These are phyloP conservation scores for Dryadomyces quercus-mongolicae DNA, from an alignment of 2,329 filamentous ascomycete genomes.

Conservation along the genomic window DNA sequence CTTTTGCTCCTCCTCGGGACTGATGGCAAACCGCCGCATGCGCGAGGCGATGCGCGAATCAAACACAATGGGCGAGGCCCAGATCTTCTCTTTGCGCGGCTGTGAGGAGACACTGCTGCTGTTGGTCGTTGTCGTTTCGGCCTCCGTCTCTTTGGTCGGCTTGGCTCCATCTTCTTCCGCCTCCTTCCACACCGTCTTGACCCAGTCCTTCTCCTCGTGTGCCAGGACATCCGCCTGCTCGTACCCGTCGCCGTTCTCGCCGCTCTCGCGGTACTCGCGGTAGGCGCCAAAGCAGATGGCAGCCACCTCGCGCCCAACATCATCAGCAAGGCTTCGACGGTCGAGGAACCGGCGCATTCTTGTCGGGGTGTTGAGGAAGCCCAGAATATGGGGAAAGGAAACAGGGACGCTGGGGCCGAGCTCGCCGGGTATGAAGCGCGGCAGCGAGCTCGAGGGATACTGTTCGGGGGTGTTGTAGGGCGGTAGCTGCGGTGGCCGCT, in stretches of 20 bases:
- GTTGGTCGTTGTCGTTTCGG: background rate
- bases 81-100: slow-evolving; percentile 53
- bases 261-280: slow-evolving; percentile 35
- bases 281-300: slow-evolving; percentile 60
- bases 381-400: slow-evolving; percentile 77
- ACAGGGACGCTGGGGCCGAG: slow-evolving; percentile 65
- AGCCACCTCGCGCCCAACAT: slow-evolving; percentile 77
- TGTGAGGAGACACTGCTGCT: slow-evolving; percentile 6
- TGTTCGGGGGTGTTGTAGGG: slow-evolving; percentile 64
- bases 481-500: slow-evolving; percentile 48
- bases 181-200: slow-evolving; percentile 60
- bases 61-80: slow-evolving; percentile 61
- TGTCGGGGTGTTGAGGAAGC: slow-evolving; percentile 80
- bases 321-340: slow-evolving; percentile 72
- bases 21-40: slow-evolving; percentile 70
- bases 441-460: slow-evolving; percentile 56
- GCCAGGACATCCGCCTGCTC: slow-evolving; percentile 56
- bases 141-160: background rate
- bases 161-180: slow-evolving; percentile 12
- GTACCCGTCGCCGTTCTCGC: slow-evolving; percentile 22
- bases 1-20: slow-evolving; percentile 55
- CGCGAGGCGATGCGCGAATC: slow-evolving; percentile 64
- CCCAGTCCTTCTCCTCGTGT: slow-evolving; percentile 71
- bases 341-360: slow-evolving; percentile 82
- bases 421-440: slow-evolving; percentile 52